Percentiles rank a stretch among this genome's conserved stretches.
Evolutionary conservation across 257 asterid genomes (phyloP).

Genomic region (Nicotiana otophora): DNA sequence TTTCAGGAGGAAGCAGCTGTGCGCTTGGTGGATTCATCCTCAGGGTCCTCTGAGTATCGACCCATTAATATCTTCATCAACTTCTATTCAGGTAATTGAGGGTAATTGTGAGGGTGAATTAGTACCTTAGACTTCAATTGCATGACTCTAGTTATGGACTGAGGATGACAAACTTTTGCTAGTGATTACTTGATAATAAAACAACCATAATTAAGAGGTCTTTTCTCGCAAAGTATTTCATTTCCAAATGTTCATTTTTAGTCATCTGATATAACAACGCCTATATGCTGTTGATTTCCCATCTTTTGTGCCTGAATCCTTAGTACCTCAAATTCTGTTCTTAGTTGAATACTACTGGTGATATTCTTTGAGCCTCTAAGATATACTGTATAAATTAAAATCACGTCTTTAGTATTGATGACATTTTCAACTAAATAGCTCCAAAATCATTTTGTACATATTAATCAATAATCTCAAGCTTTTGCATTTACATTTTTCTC

Average conservation of each 20-base stretch:
- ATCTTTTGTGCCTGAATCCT: background rate
- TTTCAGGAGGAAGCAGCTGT: constrained; percentile 87
- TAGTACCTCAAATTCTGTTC: background rate
- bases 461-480: background rate
- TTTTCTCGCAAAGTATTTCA: background rate
- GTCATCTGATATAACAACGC: background rate
- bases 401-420: background rate
- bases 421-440: background rate
- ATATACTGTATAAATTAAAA: background rate
- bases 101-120: background rate
- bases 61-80: constrained; percentile 82
- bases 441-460: background rate
- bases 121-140: background rate
- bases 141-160: background rate
- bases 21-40: constrained; percentile 72
- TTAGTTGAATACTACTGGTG: background rate
- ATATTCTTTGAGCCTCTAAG: background rate
- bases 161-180: background rate
- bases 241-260: background rate
- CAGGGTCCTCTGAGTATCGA: constrained; percentile 63
- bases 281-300: constrained; percentile 4
- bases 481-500: constrained; percentile 8
- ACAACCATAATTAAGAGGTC: background rate
- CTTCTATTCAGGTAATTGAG: constrained; percentile 69
- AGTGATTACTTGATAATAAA: background rate